Conservation (phyloP, 495 filamentous ascomycete species). For the Annulohypoxylon nitens region DNA sequence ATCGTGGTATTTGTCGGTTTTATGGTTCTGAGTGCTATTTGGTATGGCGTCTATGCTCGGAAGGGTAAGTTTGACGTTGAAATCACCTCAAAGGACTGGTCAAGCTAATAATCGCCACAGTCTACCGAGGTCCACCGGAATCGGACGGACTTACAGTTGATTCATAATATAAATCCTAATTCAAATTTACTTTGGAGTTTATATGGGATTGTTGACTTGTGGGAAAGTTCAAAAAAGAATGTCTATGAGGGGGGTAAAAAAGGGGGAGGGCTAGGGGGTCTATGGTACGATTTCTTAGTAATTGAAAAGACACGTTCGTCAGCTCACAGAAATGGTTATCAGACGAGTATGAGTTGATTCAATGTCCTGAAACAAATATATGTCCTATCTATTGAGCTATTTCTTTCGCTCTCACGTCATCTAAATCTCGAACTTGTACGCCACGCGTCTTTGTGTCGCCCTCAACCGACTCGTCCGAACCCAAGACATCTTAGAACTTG, state of each 20-base stretch:
- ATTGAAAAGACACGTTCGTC: background rate
- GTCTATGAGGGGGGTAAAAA: background rate
- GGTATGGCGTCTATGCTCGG: conserved; percentile 56
- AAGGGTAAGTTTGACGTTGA: conserved; percentile 39
- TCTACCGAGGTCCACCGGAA: conserved; percentile 48
- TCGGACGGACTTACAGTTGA: conserved; percentile 45
- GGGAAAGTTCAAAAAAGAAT: background rate
- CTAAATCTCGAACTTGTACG: background rate
- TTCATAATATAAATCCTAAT: conserved; percentile 12
- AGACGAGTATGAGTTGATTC: background rate
- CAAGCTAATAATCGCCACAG: conserved; percentile 31
- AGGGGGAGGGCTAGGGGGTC: background rate
- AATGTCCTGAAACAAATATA: background rate
- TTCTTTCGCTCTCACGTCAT: background rate
- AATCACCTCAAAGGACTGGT: too few relatives aligned
- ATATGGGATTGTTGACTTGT: background rate
- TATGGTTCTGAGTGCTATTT: conserved; percentile 60
- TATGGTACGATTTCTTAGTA: background rate
- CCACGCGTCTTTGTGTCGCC: background rate
- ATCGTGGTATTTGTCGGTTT: conserved; percentile 73
- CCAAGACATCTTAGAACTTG: background rate
- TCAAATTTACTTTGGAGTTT: background rate
- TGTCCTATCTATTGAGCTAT: background rate
- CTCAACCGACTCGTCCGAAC: background rate
- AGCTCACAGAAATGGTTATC: background rate